These are phyloP conservation scores for Metrosideros polymorpha DNA, from an alignment of 441 rosid species.

Conservation along the genomic window DNA sequence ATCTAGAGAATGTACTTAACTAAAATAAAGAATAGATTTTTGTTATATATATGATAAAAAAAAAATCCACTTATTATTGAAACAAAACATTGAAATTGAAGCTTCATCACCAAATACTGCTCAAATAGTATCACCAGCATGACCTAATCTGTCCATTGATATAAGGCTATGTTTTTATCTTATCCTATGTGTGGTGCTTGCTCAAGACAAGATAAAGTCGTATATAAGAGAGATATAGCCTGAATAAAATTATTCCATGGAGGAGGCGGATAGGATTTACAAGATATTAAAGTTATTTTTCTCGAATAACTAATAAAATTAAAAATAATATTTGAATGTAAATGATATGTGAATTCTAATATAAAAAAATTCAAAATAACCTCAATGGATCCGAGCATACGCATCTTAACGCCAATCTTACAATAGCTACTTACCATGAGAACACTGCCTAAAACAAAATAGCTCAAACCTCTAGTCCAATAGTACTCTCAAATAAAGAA, in stretches of 20 bases:
- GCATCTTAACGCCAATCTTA: neutral
- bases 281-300: too few relatives aligned
- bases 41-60: neutral
- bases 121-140: neutral
- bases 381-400: neutral
- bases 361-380: too few relatives aligned
- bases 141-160: neutral
- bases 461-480: neutral
- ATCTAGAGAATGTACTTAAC: neutral
- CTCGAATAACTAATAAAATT: too few relatives aligned
- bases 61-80: neutral
- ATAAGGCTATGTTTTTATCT: too few relatives aligned
- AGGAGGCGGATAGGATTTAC: too few relatives aligned
- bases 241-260: too few relatives aligned
- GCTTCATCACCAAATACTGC: neutral
- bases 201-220: too few relatives aligned
- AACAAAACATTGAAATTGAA: neutral
- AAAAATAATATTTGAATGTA: too few relatives aligned
- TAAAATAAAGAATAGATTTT: neutral
- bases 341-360: too few relatives aligned
- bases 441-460: neutral
- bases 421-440: neutral
- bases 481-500: neutral
- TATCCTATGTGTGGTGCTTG: too few relatives aligned
- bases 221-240: too few relatives aligned